Evolutionary conservation across 2,329 filamentous ascomycete genomes (phyloP), one percentile per base, ranked within the genome.

Genomic region (Esteya vermicola): DNA sequence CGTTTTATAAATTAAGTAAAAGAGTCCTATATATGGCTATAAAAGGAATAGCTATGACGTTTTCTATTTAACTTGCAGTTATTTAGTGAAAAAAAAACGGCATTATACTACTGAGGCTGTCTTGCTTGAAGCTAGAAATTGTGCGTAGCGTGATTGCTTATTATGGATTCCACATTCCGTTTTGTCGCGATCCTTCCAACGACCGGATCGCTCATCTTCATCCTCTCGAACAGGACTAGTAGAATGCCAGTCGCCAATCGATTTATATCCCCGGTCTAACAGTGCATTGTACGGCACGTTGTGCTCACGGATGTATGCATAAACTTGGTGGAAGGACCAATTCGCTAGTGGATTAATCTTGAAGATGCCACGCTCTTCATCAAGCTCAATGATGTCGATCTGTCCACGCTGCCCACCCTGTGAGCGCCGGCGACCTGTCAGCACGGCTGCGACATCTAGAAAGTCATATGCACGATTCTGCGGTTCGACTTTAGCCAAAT

Each of bases 131-230:
- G 43, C 69, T 41, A 93, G 63, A 61, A 81, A 95, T 62, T 88
- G 78, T 10, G 86, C 83, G 55, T 96, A 98, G 51, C 86, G 80
- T 43, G 85, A 93, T 60, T 88, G 81, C 63, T 91, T 93, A 70
- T 96, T 96, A 75, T 98, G 91, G 56, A 98, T 96, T 36, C 91
- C 91, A 60, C 91, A 98, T 67, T 98, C 91, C 14, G 86, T 93
- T 79, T 98, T 98, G 54, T 72, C 66, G 60, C 86, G 82, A 46
- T 91, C 91, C 72, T 94, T 95, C 91, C 91, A 98, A 50, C 91
- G 80, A 43, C 91, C 91, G 9, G 91, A 82, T 38, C 91, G 81
- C 74, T 98, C 91, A 54, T 96, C 91, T 63, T 98, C 91, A 48
- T 84, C 84, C 43, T 89, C 85, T 47, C 71, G 77, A 45, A 96